These are phyloP conservation scores for Malus hybrid DNA, from an alignment of 331 rosid genomes.

Conservation along the genomic window DNA sequence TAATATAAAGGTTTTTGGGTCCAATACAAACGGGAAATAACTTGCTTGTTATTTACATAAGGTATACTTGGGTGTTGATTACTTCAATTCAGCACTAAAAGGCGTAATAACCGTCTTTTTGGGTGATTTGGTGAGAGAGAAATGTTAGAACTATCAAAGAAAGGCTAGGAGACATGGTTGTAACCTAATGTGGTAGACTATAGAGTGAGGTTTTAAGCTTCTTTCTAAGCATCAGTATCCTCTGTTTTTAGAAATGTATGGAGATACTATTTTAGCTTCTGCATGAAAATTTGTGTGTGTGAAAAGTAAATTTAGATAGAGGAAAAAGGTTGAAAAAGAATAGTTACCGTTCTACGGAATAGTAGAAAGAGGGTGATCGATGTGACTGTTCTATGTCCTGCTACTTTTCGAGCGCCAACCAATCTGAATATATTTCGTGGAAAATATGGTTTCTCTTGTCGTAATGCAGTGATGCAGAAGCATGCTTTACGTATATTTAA, in stretches of 20 bases:
- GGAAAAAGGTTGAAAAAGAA: neutral
- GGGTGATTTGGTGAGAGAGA: neutral
- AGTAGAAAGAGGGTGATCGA: neutral
- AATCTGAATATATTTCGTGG: neutral
- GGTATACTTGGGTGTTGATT: neutral
- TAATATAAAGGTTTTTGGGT: neutral
- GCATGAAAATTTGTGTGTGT: no score
- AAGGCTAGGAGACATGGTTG: neutral
- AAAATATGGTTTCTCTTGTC: neutral
- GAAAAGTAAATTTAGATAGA: neutral
- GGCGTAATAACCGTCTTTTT: neutral
- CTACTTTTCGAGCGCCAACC: neutral
- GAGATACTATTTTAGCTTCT: no score
- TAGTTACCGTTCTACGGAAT: neutral
- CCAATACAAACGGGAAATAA: neutral
- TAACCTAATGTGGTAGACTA: neutral
- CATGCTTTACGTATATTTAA: neutral
- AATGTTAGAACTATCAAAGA: no score
- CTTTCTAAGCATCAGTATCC: neutral
- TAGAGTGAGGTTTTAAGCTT: neutral
- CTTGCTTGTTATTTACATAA: neutral
- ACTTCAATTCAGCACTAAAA: neutral
- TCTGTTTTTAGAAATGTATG: neutral
- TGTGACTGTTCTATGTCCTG: neutral
- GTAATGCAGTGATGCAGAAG: neutral